phyloP scores from a whole-genome alignment of 2,329 filamentous ascomycete genomes.

The Penicillium thymicola region DNA sequence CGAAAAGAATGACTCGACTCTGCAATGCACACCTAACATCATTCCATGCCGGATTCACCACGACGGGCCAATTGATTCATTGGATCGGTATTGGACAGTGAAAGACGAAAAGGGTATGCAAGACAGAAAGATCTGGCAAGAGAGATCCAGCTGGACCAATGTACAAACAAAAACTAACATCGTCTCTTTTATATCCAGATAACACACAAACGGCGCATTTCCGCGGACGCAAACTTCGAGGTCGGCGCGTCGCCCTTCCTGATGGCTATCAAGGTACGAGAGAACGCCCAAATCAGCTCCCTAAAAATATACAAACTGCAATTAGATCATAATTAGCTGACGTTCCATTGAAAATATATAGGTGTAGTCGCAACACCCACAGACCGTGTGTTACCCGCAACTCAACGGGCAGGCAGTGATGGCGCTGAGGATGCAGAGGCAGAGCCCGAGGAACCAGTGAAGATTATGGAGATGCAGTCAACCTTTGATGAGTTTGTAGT shows the following conservation, averaged over 20 bases:
- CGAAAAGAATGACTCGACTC: slow-evolving; percentile 17
- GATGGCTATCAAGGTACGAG: slow-evolving; percentile 61
- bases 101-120: slow-evolving; percentile 42
- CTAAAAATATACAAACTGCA: neutral
- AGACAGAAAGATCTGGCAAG: neutral
- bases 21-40: slow-evolving; percentile 62
- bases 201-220: slow-evolving; percentile 61
- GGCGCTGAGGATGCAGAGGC: slow-evolving; percentile 47
- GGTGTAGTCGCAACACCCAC: slow-evolving; percentile 59
- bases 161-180: neutral
- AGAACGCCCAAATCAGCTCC: neutral
- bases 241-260: slow-evolving; percentile 64
- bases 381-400: slow-evolving; percentile 32
- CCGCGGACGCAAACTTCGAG: slow-evolving; percentile 74
- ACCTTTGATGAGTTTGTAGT: slow-evolving; percentile 72
- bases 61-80: slow-evolving; percentile 65
- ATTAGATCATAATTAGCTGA: neutral
- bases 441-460: slow-evolving; percentile 49
- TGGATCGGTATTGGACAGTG: slow-evolving; percentile 65
- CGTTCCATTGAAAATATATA: slow-evolving; percentile 13
- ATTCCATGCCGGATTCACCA: slow-evolving; percentile 79
- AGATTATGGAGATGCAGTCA: slow-evolving; percentile 59
- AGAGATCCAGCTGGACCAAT: neutral
- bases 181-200: slow-evolving; percentile 10
- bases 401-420: slow-evolving; percentile 37